These are phyloP conservation scores for Salvia rosmarinus DNA, from an alignment of 257 asterid species.

Conservation along the genomic window DNA sequence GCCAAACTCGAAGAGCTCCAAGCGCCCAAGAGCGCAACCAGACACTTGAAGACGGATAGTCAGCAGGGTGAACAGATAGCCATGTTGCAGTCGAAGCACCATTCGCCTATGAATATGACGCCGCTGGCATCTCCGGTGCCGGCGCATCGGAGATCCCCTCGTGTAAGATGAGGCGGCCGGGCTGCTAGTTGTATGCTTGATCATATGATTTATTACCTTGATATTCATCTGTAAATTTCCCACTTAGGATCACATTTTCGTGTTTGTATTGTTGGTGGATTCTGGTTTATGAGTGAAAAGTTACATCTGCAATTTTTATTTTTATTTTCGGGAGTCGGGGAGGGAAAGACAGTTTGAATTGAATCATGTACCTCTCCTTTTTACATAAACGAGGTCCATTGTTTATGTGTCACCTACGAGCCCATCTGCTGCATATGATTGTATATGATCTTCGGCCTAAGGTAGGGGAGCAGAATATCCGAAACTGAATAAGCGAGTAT, in stretches of 20 bases:
- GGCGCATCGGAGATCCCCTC: slow-evolving; percentile 49
- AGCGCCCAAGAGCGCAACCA: slow-evolving; percentile 15
- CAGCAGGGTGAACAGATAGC: slow-evolving; percentile 17
- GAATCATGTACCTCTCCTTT: too few species aligned
- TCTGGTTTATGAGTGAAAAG: slow-evolving; percentile 15
- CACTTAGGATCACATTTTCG: slow-evolving; percentile 26
- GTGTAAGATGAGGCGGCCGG: slow-evolving; percentile 47
- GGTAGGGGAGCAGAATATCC: too few species aligned
- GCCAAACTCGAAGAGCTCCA: slow-evolving; percentile 31
- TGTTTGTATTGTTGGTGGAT: slow-evolving; percentile 28
- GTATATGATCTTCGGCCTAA: too few species aligned
- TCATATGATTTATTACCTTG: not conserved
- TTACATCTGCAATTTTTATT: not conserved
- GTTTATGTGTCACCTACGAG: too few species aligned
- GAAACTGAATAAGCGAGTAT: too few species aligned
- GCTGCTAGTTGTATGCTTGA: slow-evolving; percentile 1
- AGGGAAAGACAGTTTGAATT: not conserved
- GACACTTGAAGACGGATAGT: not conserved
- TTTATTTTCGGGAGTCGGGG: not conserved
- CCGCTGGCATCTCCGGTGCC: slow-evolving; percentile 61
- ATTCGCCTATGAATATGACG: slow-evolving; percentile 26
- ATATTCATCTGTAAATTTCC: slow-evolving; percentile 39
- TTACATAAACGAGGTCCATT: too few species aligned
- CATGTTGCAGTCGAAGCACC: slow-evolving; percentile 26
- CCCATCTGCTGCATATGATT: too few species aligned